Conservation (phyloP, 768 basidiomycete species). For the Pseudohyphozyma bogoriensis region DNA sequence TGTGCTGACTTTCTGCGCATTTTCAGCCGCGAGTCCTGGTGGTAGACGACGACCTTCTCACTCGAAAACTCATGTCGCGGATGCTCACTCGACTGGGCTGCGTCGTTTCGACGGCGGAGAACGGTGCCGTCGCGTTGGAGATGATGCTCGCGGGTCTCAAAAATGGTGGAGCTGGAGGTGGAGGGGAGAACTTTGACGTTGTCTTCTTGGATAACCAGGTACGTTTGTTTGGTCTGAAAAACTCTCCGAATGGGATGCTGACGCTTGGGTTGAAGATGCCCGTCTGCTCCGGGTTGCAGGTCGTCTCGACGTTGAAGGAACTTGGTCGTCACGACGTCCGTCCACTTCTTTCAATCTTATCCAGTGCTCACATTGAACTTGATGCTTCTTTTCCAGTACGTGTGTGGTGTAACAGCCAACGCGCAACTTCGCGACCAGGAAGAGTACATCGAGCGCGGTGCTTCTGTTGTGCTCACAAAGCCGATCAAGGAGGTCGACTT, state of each 20-base stretch:
- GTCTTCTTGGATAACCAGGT: conserved; percentile 57
- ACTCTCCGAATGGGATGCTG: neutral
- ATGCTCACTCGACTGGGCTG: conserved; percentile 67
- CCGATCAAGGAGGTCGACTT: conserved; percentile 27
- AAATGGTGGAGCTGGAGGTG: neutral
- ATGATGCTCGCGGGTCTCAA: conserved; percentile 49
- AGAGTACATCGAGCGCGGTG: conserved; percentile 34
- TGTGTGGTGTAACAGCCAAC: conserved; percentile 46
- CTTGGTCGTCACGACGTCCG: conserved; percentile 60
- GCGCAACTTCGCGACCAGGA: conserved; percentile 26
- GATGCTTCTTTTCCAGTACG: no score
- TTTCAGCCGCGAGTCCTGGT: conserved; percentile 24
- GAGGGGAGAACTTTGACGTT: conserved; percentile 38
- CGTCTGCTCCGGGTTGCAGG: conserved; percentile 57
- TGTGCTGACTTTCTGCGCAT: neutral
- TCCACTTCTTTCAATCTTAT: no score
- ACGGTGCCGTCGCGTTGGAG: conserved; percentile 66
- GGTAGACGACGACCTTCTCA: conserved; percentile 55
- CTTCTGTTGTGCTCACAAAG: conserved; percentile 32
- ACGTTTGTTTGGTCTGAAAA: neutral
- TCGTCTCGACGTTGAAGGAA: conserved; percentile 54
- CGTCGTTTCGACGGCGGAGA: conserved; percentile 67
- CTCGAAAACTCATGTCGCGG: conserved; percentile 68
- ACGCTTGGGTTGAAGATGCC: conserved; percentile 17
- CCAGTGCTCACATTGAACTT: no score